Conservation (phyloP, 2,329 filamentous ascomycete species). For the Rutstroemia sp. region DNA sequence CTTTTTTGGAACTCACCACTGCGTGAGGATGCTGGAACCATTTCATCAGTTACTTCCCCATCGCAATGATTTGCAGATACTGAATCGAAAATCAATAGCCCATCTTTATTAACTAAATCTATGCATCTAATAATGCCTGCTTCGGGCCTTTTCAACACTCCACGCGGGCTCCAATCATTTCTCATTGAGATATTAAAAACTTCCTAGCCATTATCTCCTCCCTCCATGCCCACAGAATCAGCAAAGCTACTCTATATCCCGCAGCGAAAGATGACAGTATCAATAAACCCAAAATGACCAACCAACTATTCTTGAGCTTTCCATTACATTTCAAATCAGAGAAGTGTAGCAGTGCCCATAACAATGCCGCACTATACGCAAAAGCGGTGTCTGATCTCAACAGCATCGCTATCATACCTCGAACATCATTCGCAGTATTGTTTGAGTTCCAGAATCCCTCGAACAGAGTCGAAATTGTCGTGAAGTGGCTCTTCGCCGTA, state of each 20-base stretch:
- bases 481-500: slow-evolving; percentile 19
- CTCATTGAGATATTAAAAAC: not conserved
- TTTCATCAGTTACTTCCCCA: too few species aligned
- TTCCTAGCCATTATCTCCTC: slow-evolving; percentile 29
- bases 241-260: slow-evolving; percentile 29
- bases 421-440: not conserved
- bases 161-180: too few species aligned
- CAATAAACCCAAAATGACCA: slow-evolving; percentile 17
- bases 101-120: too few species aligned
- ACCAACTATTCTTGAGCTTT: slow-evolving; percentile 19
- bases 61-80: too few species aligned
- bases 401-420: not conserved
- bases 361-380: slow-evolving; percentile 16
- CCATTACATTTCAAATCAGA: slow-evolving; percentile 29
- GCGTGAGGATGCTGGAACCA: too few species aligned
- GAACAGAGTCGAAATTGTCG: slow-evolving; percentile 9
- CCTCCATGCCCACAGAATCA: slow-evolving; percentile 30
- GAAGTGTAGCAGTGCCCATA: slow-evolving; percentile 30
- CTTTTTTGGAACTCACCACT: too few species aligned
- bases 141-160: too few species aligned
- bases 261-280: slow-evolving; percentile 14
- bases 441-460: not conserved
- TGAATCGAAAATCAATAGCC: too few species aligned
- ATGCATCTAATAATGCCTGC: too few species aligned
- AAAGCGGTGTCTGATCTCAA: slow-evolving; percentile 10